These are phyloP conservation scores for Penicillium silybi DNA, from an alignment of 495 filamentous ascomycete genomes.

Conservation along the genomic window DNA sequence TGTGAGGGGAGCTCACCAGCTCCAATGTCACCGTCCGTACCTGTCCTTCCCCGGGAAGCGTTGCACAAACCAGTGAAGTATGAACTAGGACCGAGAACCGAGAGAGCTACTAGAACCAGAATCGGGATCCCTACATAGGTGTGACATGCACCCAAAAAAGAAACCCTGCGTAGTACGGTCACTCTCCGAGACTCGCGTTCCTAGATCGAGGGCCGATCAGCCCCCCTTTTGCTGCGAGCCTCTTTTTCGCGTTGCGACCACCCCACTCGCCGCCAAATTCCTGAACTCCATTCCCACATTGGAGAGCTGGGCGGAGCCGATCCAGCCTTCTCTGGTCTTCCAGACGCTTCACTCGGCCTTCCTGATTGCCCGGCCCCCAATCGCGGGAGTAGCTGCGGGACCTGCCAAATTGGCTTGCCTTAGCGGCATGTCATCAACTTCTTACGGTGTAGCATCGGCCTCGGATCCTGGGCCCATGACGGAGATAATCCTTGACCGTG, in stretches of 20 bases:
- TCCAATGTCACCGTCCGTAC: not conserved
- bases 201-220: constrained; percentile 16
- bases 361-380: constrained; percentile 14
- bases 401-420: constrained; percentile 23
- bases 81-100: no score
- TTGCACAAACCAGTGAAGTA: not conserved
- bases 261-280: not conserved
- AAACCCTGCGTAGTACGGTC: constrained; percentile 8
- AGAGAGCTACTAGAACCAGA: not conserved
- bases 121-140: not conserved
- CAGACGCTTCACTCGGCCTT: constrained; percentile 22
- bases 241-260: constrained; percentile 6
- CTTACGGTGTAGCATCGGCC: constrained; percentile 24
- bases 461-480: not conserved
- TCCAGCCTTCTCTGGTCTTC: constrained; percentile 25
- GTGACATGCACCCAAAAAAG: no score
- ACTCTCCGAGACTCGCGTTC: constrained; percentile 13
- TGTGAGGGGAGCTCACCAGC: constrained; percentile 11
- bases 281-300: not conserved
- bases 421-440: constrained; percentile 28
- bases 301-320: constrained; percentile 11
- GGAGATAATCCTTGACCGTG: not conserved
- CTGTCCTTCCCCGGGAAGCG: not conserved
- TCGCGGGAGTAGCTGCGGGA: constrained; percentile 22
- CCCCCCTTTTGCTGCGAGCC: constrained; percentile 11